These are phyloP conservation scores for Colletotrichum sp. DNA, from an alignment of 2,329 filamentous ascomycete species.

Conservation along the genomic window DNA sequence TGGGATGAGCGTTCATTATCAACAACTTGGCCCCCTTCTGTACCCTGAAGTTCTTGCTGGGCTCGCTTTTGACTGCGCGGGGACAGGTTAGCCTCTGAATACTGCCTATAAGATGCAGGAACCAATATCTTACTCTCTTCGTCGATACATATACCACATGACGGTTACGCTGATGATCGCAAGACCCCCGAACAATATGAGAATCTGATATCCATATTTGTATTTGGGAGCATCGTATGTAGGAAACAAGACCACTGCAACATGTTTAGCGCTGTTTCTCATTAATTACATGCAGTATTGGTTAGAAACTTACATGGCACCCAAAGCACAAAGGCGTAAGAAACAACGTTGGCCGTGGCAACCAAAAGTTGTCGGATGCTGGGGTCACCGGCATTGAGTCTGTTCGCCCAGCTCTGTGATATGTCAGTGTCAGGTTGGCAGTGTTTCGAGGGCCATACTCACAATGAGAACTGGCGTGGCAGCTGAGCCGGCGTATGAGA, in stretches of 20 bases:
- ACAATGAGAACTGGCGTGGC: constrained; percentile 28
- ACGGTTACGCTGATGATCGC: constrained; percentile 22
- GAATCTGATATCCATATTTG: constrained; percentile 36
- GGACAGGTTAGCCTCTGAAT: accelerated
- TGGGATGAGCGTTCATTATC: accelerated
- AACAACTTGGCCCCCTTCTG: neutral
- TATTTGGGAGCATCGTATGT: constrained; percentile 38
- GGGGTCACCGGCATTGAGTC: neutral
- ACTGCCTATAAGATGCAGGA: accelerated
- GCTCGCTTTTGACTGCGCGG: neutral
- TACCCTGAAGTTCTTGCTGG: neutral
- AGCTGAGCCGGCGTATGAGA: constrained; percentile 24
- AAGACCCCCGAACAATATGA: constrained; percentile 36
- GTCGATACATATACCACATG: constrained; percentile 11
- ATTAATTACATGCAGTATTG: accelerated
- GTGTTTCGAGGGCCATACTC: neutral
- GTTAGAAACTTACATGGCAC: neutral
- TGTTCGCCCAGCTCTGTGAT: constrained; percentile 1
- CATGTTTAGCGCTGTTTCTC: accelerated
- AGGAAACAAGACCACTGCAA: constrained; percentile 32
- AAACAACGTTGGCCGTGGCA: constrained; percentile 1
- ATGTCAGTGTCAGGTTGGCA: neutral
- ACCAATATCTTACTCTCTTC: neutral
- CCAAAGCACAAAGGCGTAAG: constrained; percentile 12
- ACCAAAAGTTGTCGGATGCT: neutral